Conservation (phyloP, 2,329 filamentous ascomycete species). For the Metarhizium humberi region DNA sequence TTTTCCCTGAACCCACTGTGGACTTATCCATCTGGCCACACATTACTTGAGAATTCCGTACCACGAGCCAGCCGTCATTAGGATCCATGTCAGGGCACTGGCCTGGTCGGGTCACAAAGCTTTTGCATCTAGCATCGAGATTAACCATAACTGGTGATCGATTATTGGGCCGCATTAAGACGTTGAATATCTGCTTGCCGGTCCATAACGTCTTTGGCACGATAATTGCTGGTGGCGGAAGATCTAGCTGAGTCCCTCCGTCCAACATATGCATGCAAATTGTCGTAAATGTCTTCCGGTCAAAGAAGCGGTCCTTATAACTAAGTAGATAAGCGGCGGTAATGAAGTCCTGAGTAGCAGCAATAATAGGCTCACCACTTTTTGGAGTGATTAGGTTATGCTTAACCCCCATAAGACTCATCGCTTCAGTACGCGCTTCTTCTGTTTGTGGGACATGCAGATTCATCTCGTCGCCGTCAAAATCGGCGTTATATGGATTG, state of each 20-base stretch:
- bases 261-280: constrained; percentile 92
- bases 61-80: constrained; percentile 85
- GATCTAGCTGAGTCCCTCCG: constrained; percentile 65
- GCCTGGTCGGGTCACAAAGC: constrained; percentile 54
- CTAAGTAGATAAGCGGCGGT: constrained; percentile 86
- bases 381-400: constrained; percentile 92
- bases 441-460: constrained; percentile 95
- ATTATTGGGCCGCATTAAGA: constrained; percentile 82
- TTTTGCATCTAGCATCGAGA: constrained; percentile 82
- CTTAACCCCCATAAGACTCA: constrained; percentile 95
- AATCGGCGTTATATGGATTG: constrained; percentile 96
- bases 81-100: constrained; percentile 62
- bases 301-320: constrained; percentile 86
- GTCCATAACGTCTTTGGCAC: constrained; percentile 88
- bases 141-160: constrained; percentile 75
- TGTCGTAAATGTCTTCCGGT: constrained; percentile 77
- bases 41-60: constrained; percentile 94
- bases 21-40: constrained; percentile 96
- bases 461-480: constrained; percentile 99
- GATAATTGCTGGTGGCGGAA: constrained; percentile 76
- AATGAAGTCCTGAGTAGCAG: constrained; percentile 96
- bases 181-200: constrained; percentile 89
- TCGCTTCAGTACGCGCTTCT: constrained; percentile 88
- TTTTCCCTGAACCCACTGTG: constrained; percentile 93
- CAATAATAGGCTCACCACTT: constrained; percentile 95